Evolutionary conservation across 2,329 filamentous ascomycete genomes (phyloP), one percentile per base, ranked within the genome.

Genomic region (Aureobasidium sp.): DNA sequence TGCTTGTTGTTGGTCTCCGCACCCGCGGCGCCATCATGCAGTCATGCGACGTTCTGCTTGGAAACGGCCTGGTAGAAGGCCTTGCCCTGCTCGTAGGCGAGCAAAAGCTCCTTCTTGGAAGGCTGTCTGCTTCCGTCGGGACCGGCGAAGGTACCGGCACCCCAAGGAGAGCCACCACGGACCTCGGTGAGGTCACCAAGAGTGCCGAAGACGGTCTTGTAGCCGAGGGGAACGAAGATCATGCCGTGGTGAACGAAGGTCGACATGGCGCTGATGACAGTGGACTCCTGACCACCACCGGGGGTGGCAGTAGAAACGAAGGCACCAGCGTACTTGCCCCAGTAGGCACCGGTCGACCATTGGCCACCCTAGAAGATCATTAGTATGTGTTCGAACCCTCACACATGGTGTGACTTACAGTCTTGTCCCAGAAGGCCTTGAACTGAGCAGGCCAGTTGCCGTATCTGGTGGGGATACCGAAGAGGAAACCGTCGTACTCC

Each of bases 401-500:
- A 7, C n/a, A 27, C 37, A 32, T n/a, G 23, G 5, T 42, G 12
- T 9, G 26, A 12, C 57, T 60, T 34, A 60, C 93, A 27, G 91
- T 92, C 78, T 84, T 84, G 81, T 99, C 94, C 89, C 91, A 95
- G 82, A 91, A 93, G 46, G 85, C 73, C 82, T 94, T 97, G 89
- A 89, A 97, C 80, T 99, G 94, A 20, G 88, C 90, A 53, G 93
- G 92, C 83, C 96, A 96, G 85, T 95, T 97, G 29, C 60, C 94
- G 80, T 90, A 99, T 68, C 94, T 86, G 57, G 94, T 99, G 64
- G 94, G 94, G 75, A 97, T 94, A 68, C 94, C 94, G 70, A 97
- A 84, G 67, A 99, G 87, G 80, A 97, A 87, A 68, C 81, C 94
- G 72, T 97, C 92, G 79, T 95, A 97, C 59, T 80, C 66, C 51